A percentile compares a stretch with the other conserved stretches of the same genome.
These are phyloP conservation scores for Diaporthe sp. DNA, from an alignment of 2,329 filamentous ascomycete species.

Conservation along the genomic window DNA sequence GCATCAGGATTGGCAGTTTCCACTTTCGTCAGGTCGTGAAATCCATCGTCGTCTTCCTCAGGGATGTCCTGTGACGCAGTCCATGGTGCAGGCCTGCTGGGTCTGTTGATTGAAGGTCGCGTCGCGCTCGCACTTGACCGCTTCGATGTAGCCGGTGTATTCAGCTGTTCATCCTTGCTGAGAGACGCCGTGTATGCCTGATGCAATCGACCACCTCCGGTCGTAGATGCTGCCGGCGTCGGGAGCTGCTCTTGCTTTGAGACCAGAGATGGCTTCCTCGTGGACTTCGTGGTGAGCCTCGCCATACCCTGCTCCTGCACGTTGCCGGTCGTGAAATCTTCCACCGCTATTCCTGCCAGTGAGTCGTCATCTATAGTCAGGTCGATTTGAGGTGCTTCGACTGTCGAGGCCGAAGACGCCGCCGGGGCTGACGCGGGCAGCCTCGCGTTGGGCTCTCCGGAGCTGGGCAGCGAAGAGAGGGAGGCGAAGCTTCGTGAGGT, in stretches of 20 bases:
- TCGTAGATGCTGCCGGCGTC: slow-evolving; percentile 51
- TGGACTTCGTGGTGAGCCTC: slow-evolving; percentile 54
- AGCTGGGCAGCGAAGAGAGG: slow-evolving; percentile 27
- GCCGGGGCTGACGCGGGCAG: not conserved
- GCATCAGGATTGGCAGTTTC: slow-evolving; percentile 40
- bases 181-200: slow-evolving; percentile 50
- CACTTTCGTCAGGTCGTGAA: slow-evolving; percentile 52
- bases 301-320: slow-evolving; percentile 54
- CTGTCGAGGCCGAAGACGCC: slow-evolving; percentile 18
- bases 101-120: slow-evolving; percentile 27
- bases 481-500: slow-evolving; percentile 41
- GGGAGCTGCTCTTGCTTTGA: slow-evolving; percentile 53
- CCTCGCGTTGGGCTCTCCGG: slow-evolving; percentile 21
- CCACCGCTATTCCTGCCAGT: slow-evolving; percentile 9
- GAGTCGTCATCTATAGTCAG: slow-evolving; percentile 32
- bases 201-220: slow-evolving; percentile 44
- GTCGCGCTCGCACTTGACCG: slow-evolving; percentile 36
- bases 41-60: slow-evolving; percentile 45
- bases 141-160: slow-evolving; percentile 28
- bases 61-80: slow-evolving; percentile 42
- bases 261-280: slow-evolving; percentile 57
- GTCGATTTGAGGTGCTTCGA: slow-evolving; percentile 40
- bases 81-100: slow-evolving; percentile 27
- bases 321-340: slow-evolving; percentile 38
- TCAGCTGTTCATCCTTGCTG: slow-evolving; percentile 37